These are phyloP conservation scores for Tuber aestivum DNA, from an alignment of 495 filamentous ascomycete species.

Conservation along the genomic window DNA sequence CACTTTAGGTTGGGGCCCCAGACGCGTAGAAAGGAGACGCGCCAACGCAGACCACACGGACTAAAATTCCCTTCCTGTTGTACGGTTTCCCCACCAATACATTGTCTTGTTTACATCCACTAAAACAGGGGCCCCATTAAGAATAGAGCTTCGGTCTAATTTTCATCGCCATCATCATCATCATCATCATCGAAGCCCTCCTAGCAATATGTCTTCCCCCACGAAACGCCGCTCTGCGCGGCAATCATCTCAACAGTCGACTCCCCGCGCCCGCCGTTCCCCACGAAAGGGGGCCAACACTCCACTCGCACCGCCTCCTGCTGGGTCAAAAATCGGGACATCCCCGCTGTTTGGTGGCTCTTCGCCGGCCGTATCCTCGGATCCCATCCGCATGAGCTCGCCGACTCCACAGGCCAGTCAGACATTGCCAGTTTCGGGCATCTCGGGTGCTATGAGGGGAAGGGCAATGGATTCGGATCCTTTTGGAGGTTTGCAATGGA, in stretches of 20 bases:
- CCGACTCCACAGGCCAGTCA: constrained; percentile 14
- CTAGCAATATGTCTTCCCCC: constrained; percentile 33
- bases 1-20: constrained; percentile 19
- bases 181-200: background rate
- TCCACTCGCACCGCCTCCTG: constrained; percentile 25
- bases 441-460: constrained; percentile 27
- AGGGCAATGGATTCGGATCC: constrained; percentile 30
- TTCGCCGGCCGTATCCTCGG: constrained; percentile 35
- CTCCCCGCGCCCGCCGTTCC: constrained; percentile 21
- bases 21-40: constrained; percentile 31
- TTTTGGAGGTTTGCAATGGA: constrained; percentile 17
- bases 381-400: constrained; percentile 31
- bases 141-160: background rate
- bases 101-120: background rate
- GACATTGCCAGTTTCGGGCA: constrained; percentile 20
- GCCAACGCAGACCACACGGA: constrained; percentile 20
- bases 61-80: background rate
- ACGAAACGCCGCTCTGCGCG: constrained; percentile 33
- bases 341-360: constrained; percentile 34
- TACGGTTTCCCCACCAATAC: background rate
- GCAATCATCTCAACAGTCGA: constrained; percentile 29
- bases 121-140: background rate
- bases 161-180: background rate
- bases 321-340: constrained; percentile 17
- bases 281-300: constrained; percentile 8